Conservation (phyloP, 73 alveolate genomes). For the Diophrys appendiculata region DNA sequence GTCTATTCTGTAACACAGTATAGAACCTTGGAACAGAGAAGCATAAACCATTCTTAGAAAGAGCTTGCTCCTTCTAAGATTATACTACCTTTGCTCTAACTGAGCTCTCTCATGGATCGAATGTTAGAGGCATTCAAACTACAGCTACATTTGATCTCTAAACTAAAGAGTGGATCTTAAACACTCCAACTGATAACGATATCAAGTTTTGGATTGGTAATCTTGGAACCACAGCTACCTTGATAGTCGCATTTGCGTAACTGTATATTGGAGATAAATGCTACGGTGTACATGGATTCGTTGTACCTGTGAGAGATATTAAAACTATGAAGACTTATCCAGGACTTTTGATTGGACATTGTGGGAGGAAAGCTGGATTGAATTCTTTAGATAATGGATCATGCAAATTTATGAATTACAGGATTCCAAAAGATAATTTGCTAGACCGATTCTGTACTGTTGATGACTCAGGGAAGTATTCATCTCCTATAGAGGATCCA, state of each 20-base stretch:
- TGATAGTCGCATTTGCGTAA: constrained; percentile 77
- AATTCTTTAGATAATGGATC: constrained; percentile 91
- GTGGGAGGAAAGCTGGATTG: constrained; percentile 80
- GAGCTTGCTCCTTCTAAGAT: neutral
- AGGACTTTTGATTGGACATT: constrained; percentile 86
- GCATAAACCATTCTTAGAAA: constrained; percentile 61
- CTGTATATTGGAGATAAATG: constrained; percentile 57
- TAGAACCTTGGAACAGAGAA: constrained; percentile 83
- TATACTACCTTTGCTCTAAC: constrained; percentile 38
- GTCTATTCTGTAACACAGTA: constrained; percentile 68
- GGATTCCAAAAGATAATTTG: constrained; percentile 76
- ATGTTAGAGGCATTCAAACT: constrained; percentile 71
- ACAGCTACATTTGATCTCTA: constrained; percentile 73
- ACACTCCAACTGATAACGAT: constrained; percentile 70
- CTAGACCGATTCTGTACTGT: constrained; percentile 72
- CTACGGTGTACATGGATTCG: constrained; percentile 83
- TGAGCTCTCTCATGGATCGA: constrained; percentile 80
- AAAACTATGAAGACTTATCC: constrained; percentile 62
- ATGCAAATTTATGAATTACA: constrained; percentile 62
- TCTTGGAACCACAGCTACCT: constrained; percentile 72
- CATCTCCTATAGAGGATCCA: constrained; percentile 48
- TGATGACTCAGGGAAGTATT: constrained; percentile 63
- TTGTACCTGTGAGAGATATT: constrained; percentile 72
- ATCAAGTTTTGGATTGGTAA: constrained; percentile 87
- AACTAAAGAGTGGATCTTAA: constrained; percentile 65